Conservation (phyloP, 345 rosid species). For the Theobroma cacao region DNA sequence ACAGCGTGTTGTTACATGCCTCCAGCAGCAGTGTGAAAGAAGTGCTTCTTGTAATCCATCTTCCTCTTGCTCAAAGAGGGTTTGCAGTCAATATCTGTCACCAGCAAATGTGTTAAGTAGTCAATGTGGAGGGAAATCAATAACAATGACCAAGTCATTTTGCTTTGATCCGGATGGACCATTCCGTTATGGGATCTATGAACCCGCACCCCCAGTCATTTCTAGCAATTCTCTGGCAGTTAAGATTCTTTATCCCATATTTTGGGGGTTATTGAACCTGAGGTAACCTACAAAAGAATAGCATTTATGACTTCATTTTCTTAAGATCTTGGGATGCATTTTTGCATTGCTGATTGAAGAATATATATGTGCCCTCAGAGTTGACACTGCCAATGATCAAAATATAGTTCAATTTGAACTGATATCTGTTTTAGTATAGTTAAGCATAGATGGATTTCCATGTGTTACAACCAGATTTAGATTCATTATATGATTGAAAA, state of each 20-base stretch:
- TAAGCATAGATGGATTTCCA: neutral
- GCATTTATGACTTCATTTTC: neutral
- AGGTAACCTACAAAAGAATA: slow-evolving; percentile 40
- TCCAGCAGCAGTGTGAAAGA: slow-evolving; percentile 58
- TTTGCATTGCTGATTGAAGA: neutral
- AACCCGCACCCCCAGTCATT: slow-evolving; percentile 77
- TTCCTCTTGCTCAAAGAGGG: slow-evolving; percentile 63
- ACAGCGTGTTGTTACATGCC: slow-evolving; percentile 76
- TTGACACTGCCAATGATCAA: neutral
- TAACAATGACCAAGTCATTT: slow-evolving; percentile 38
- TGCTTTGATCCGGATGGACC: slow-evolving; percentile 74
- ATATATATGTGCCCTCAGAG: too few species aligned
- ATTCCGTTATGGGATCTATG: slow-evolving; percentile 66
- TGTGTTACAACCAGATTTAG: neutral
- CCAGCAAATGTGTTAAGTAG: slow-evolving; percentile 29
- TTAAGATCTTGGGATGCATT: neutral
- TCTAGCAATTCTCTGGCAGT: slow-evolving; percentile 80
- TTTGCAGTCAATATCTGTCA: slow-evolving; percentile 49
- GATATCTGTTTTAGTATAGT: too few species aligned
- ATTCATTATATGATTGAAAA: neutral
- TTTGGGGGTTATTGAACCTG: slow-evolving; percentile 91
- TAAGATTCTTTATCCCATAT: slow-evolving; percentile 81
- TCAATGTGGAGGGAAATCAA: slow-evolving; percentile 57
- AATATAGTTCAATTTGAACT: neutral
- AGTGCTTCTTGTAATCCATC: slow-evolving; percentile 43